Conservation (phyloP, 169 alveolate genomes). For the Babesia gibsoni region DNA sequence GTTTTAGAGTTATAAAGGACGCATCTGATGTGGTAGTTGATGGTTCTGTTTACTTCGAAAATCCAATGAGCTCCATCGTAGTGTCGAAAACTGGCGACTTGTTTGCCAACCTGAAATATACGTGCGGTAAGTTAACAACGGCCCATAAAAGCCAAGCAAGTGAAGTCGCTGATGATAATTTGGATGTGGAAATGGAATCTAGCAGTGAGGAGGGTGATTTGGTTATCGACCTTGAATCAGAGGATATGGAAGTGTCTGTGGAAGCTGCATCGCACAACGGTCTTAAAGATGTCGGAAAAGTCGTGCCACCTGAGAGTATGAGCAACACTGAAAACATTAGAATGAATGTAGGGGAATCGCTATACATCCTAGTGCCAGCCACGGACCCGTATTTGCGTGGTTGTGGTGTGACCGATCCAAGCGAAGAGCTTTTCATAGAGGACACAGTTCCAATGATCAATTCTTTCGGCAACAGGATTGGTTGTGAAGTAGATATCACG, state of each 20-base stretch:
- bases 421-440: slow-evolving; percentile 20
- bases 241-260: not conserved
- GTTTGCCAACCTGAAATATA: not conserved
- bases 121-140: not conserved
- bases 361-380: not conserved
- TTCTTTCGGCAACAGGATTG: slow-evolving; percentile 8
- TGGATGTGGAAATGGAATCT: too few species aligned
- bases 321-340: too few species aligned
- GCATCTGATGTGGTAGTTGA: not conserved
- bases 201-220: not conserved
- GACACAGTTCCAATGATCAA: slow-evolving; percentile 11
- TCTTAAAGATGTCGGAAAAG: too few species aligned
- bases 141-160: not conserved
- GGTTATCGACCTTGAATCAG: too few species aligned
- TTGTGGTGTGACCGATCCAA: slow-evolving; percentile 22
- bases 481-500: slow-evolving; percentile 23
- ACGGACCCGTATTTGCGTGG: slow-evolving; percentile 55
- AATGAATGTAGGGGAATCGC: slow-evolving; percentile 31
- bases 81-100: not conserved
- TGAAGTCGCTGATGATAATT: not conserved
- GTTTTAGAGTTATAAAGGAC: not conserved
- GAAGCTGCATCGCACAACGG: not conserved
- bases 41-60: not conserved
- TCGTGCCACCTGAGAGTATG: too few species aligned
- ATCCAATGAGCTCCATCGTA: slow-evolving; percentile 8